Conservation (phyloP, 2,329 filamentous ascomycete genomes). For the Polychaeton citri region DNA sequence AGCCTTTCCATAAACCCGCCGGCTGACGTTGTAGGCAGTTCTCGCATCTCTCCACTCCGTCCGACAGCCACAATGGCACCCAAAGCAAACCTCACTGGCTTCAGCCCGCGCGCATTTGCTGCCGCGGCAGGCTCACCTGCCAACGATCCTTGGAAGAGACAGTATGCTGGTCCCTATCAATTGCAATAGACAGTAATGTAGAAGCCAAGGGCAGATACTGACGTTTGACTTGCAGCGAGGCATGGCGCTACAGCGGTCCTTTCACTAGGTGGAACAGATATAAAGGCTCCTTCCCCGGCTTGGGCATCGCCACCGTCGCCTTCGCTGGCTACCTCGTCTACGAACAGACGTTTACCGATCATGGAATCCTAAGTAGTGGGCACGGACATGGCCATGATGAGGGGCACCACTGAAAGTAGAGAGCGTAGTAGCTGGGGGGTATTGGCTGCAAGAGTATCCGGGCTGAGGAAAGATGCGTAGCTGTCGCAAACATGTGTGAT, state of each 20-base stretch:
- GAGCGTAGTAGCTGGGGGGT: no score
- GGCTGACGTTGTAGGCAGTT: no score
- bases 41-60: conserved; percentile 2
- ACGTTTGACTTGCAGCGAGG: conserved; percentile 49
- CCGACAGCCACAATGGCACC: conserved; percentile 33
- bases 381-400: conserved; percentile 11
- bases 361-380: conserved; percentile 9
- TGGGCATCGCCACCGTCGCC: conserved; percentile 83
- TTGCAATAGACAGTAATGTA: no score
- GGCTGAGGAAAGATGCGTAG: no score
- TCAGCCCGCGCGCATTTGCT: conserved; percentile 72
- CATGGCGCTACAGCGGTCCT: conserved; percentile 83
- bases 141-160: conserved; percentile 49
- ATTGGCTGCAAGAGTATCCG: no score
- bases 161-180: no score
- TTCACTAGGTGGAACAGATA: conserved; percentile 87
- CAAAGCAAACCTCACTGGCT: conserved; percentile 73
- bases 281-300: conserved; percentile 71
- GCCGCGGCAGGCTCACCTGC: conserved; percentile 50
- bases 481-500: no score
- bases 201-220: conserved; percentile 3
- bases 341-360: conserved; percentile 70
- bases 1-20: no score
- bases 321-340: conserved; percentile 83
- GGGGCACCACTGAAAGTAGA: conserved; percentile 10